Base-by-base conservation (phyloP, 1,284 basidiomycete genomes). In the Phylloporus sp. region DNA sequence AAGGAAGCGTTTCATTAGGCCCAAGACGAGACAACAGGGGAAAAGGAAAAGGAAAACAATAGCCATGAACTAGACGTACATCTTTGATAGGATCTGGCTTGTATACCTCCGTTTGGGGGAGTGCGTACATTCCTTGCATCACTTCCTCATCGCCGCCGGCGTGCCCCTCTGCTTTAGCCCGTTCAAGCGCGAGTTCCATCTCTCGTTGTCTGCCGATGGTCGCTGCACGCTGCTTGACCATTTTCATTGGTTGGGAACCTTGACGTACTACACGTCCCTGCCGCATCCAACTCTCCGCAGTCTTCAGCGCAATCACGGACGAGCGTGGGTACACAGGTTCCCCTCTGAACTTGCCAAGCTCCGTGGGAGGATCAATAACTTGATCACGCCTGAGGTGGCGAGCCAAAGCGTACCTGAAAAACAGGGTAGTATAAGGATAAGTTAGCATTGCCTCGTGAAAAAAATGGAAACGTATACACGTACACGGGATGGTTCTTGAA, bases 401-500 rank as follows among this genome's bases (percentile, higher is more conserved):
- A 69, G 89, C 86, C 46, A 99, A 86, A 17, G 92, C 93, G 76
- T 96, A 99, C 73, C 93, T 95, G 47, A 53, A 62, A 47, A 51
- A 63, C 15, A 34, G 3, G 32, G 32, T 34, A 20, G 7, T 34
- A 56, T 42, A 52, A 59, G 26, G 54, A 61, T 57, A 51, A 63
- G 51, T 56, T 60, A 55, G 61, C 60, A 47, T 60, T 56, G 52
- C n/a, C 61, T 44, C 53, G 17, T 49, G 49, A 47, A 47, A 60
- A 74, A 55, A 56, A n/a, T 2, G 31, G 47, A 28, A 56, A 55
- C 2, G 46, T 22, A 29, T 61, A 31, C 32, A 71, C 89, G 65
- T 69, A 95, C 89, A 98, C 77, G 3, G 97, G 95, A 77, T 99
- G 97, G 72, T 96, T 92, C 76, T 99, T 98, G 86, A 98, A 99